phyloP scores from a whole-genome alignment of 176 grass and related monocot species.

The Neostapfia colusana region DNA sequence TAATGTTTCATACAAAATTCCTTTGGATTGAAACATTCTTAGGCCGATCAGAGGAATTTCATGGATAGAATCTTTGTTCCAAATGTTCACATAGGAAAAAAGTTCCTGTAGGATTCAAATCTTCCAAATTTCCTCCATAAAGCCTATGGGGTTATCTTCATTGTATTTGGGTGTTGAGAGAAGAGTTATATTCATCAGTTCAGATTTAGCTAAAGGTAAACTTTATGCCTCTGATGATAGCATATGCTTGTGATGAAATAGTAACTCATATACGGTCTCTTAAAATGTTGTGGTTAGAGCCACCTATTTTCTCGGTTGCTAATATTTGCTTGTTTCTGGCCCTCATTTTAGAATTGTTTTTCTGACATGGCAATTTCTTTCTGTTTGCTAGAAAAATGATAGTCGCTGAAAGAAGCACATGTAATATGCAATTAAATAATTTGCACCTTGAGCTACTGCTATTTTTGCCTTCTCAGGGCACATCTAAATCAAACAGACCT shows the following conservation, averaged over 20 bases:
- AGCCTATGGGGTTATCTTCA: background rate
- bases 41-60: background rate
- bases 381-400: background rate
- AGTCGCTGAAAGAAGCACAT: background rate
- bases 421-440: background rate
- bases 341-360: background rate
- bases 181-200: background rate
- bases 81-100: background rate
- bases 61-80: background rate
- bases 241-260: slow-evolving; percentile 8
- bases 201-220: background rate
- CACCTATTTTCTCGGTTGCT: background rate
- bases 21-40: too few relatives aligned
- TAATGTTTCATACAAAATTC: background rate
- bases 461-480: background rate
- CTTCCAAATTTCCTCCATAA: background rate
- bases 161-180: background rate
- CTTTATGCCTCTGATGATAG: background rate
- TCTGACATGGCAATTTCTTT: background rate
- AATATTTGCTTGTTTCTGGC: slow-evolving; percentile 4
- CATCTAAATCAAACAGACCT: background rate
- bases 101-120: background rate
- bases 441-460: background rate
- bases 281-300: background rate
- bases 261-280: background rate